Evolutionary conservation across 495 filamentous ascomycete genomes (phyloP).

Genomic region (Trichoderma asperelloides): DNA sequence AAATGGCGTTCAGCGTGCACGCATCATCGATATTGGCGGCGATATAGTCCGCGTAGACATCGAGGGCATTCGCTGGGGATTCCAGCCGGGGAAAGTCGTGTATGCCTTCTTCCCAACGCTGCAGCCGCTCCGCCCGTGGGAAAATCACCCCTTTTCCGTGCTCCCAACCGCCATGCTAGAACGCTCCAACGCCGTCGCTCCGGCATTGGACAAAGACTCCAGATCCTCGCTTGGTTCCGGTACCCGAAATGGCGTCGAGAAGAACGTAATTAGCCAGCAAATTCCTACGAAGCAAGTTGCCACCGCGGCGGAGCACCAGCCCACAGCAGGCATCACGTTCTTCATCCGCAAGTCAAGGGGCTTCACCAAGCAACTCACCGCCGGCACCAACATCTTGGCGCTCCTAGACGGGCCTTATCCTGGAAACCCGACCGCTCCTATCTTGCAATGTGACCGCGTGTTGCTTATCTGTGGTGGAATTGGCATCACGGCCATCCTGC

Average conservation of each 20-base stretch:
- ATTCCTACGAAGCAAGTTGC: not conserved
- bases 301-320: not conserved
- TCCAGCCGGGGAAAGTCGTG: constrained; percentile 20
- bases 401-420: constrained; percentile 26
- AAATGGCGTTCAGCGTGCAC: constrained; percentile 21
- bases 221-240: not conserved
- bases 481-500: constrained; percentile 31
- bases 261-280: not conserved
- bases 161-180: constrained; percentile 21
- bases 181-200: no score
- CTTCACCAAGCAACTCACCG: constrained; percentile 19
- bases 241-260: not conserved
- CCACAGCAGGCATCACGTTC: constrained; percentile 21
- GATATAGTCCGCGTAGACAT: constrained; percentile 29
- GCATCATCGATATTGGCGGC: constrained; percentile 23
- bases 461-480: constrained; percentile 38
- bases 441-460: constrained; percentile 23
- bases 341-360: constrained; percentile 22
- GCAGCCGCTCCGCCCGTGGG: constrained; percentile 29
- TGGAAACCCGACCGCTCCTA: not conserved
- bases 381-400: constrained; percentile 16
- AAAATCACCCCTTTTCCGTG: constrained; percentile 43
- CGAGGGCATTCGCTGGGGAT: constrained; percentile 22
- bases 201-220: not conserved
- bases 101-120: constrained; percentile 39